A percentile compares a stretch with the other conserved stretches of the same genome.
phyloP scores from a whole-genome alignment of 352 stramenopile genomes.

The Elongisporangium undulatum region DNA sequence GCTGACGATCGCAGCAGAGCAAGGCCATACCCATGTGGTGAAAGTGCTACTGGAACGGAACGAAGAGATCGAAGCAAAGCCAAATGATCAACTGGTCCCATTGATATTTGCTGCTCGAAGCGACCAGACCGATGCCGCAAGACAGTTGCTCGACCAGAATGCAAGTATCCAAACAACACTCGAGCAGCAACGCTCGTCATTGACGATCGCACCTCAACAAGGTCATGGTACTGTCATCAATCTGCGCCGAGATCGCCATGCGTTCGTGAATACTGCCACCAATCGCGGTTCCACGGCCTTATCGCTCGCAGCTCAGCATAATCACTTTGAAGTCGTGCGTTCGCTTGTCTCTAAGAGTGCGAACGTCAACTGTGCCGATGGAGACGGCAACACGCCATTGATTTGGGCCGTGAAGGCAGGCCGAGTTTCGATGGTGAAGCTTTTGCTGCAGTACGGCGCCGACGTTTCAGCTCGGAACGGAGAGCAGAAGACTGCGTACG shows the following conservation, averaged over 20 bases:
- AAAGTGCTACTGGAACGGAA: neutral
- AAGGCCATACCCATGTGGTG: neutral
- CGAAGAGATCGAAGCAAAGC: neutral
- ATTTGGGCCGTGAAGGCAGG: neutral
- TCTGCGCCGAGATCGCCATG: neutral
- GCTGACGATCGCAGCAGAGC: neutral
- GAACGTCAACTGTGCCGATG: neutral
- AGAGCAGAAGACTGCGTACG: neutral
- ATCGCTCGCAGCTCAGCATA: neutral
- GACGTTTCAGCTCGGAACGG: neutral
- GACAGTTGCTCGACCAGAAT: too few species aligned
- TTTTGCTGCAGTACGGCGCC: neutral
- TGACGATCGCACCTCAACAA: neutral
- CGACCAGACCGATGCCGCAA: neutral
- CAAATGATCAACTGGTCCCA: neutral
- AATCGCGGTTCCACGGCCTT: neutral
- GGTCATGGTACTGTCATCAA: neutral
- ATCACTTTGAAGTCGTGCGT: neutral
- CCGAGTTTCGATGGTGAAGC: neutral
- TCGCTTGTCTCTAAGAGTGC: neutral
- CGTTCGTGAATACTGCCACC: neutral
- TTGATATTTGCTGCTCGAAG: neutral
- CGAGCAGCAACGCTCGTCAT: neutral
- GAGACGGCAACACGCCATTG: neutral
- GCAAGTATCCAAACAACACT: neutral